A percentile compares a stretch with the other conserved stretches of the same genome.
These are phyloP conservation scores for Trichocomaceae sp. DNA, from an alignment of 2,329 filamentous ascomycete genomes.

Conservation along the genomic window DNA sequence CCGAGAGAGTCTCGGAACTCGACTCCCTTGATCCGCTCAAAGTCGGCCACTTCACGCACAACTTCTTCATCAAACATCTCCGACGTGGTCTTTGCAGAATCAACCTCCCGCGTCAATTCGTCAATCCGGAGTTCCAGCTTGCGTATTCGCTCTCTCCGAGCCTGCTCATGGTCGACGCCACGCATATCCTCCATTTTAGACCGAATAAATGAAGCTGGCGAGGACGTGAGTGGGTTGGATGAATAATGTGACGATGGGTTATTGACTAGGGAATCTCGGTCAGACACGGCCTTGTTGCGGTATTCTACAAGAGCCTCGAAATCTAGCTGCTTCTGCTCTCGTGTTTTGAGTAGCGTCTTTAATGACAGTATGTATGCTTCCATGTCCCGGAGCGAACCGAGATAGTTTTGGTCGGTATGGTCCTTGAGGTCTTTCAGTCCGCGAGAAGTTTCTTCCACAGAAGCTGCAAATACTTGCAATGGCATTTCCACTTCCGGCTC, in stretches of 20 bases:
- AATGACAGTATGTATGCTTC: constrained; percentile 84
- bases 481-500: constrained; percentile 80
- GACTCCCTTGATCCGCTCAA: constrained; percentile 90
- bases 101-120: constrained; percentile 81
- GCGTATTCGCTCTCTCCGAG: constrained; percentile 74
- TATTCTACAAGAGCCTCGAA: constrained; percentile 95
- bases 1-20: constrained; percentile 88
- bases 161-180: constrained; percentile 92
- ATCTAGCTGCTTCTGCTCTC: constrained; percentile 96
- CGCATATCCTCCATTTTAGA: constrained; percentile 95
- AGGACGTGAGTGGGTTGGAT: constrained; percentile 47
- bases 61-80: constrained; percentile 97
- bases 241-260: constrained; percentile 56
- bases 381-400: constrained; percentile 90
- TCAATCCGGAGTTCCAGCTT: constrained; percentile 91
- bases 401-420: constrained; percentile 89
- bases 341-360: constrained; percentile 80
- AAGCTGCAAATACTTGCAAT: constrained; percentile 78
- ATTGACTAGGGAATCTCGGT: constrained; percentile 72
- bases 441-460: constrained; percentile 73
- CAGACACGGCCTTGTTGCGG: constrained; percentile 78
- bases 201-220: constrained; percentile 78
- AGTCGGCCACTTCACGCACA: constrained; percentile 83
- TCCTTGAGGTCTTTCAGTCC: constrained; percentile 79
- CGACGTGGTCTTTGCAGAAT: constrained; percentile 75